Percentiles rank a stretch among this genome's conserved stretches.
Evolutionary conservation across 495 filamentous ascomycete species (phyloP).

Genomic region (Neurospora discreta): DNA sequence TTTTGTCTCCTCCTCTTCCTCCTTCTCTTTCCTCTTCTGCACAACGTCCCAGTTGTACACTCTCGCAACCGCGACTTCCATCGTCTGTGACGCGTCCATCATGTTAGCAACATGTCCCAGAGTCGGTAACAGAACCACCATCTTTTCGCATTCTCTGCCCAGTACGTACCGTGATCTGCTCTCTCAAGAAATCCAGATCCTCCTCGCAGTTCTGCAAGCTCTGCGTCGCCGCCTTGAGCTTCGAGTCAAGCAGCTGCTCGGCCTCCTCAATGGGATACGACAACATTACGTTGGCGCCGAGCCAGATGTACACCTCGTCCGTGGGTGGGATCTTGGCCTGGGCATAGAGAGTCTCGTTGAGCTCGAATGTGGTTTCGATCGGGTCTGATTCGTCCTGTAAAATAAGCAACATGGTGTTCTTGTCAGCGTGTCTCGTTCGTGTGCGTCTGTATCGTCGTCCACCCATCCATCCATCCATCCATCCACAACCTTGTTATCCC

Average conservation of each 20-base stretch:
- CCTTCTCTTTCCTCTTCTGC: slow-evolving; percentile 83
- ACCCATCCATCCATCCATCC: not conserved
- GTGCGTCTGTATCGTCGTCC: not conserved
- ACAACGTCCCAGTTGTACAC: slow-evolving; percentile 99
- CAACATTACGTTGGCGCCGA: slow-evolving; percentile 97
- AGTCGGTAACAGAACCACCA: not conserved
- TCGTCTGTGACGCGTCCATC: slow-evolving; percentile 50
- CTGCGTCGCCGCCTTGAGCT: slow-evolving; percentile 65
- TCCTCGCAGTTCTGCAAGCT: slow-evolving; percentile 83
- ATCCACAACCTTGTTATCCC: not conserved
- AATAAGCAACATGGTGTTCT: not conserved
- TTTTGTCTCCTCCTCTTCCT: slow-evolving; percentile 43
- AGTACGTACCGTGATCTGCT: slow-evolving; percentile 80
- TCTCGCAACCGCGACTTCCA: slow-evolving; percentile 90
- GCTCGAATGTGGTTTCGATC: slow-evolving; percentile 85
- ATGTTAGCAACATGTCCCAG: slow-evolving; percentile 12
- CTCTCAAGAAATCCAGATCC: slow-evolving; percentile 89
- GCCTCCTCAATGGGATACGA: slow-evolving; percentile 87
- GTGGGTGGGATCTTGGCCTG: slow-evolving; percentile 71
- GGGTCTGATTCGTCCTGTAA: slow-evolving; percentile 41
- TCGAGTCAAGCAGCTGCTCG: slow-evolving; percentile 63
- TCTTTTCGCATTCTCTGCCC: not conserved
- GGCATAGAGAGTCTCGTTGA: slow-evolving; percentile 92
- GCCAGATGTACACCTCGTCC: slow-evolving; percentile 93
- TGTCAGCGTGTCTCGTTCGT: not conserved